phyloP scores from a whole-genome alignment of 2,329 filamentous ascomycete genomes.

The Amauroascus niger region DNA sequence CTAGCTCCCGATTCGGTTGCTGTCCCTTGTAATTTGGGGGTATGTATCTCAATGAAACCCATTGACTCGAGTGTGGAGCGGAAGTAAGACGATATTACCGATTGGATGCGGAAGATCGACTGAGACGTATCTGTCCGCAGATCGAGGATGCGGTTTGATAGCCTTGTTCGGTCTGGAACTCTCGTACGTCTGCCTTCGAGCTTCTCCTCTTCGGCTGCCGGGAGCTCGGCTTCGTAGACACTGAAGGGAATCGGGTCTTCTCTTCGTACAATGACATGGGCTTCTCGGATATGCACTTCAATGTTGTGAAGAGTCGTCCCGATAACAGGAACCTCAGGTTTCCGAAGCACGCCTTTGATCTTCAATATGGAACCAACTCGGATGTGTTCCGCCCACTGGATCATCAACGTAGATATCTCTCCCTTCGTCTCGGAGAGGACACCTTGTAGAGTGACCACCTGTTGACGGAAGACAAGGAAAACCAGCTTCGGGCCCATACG shows the following conservation, averaged over 20 bases:
- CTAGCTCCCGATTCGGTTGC: conserved; percentile 86
- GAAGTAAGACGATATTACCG: conserved; percentile 70
- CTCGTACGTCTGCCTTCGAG: conserved; percentile 49
- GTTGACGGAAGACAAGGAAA: conserved; percentile 78
- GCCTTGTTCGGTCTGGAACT: conserved; percentile 62
- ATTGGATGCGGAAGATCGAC: conserved; percentile 77
- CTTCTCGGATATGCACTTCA: conserved; percentile 60
- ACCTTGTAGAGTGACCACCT: conserved; percentile 73
- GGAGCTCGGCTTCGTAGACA: conserved; percentile 59
- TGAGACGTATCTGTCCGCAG: conserved; percentile 78
- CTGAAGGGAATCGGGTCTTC: conserved; percentile 58
- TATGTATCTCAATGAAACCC: conserved; percentile 87
- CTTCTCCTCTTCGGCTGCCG: conserved; percentile 46
- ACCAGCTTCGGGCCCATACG: conserved; percentile 73
- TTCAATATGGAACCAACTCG: conserved; percentile 68
- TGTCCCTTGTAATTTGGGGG: conserved; percentile 79
- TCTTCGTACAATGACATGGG: conserved; percentile 54
- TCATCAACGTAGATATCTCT: conserved; percentile 60
- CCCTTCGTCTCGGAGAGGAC: conserved; percentile 57
- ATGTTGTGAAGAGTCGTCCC: conserved; percentile 66
- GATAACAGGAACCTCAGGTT: conserved; percentile 62
- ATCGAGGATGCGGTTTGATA: conserved; percentile 71
- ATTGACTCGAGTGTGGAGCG: conserved; percentile 62
- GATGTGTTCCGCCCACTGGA: conserved; percentile 79
- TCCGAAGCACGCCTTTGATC: conserved; percentile 62